These are phyloP conservation scores for Diaporthe humulicola DNA, from an alignment of 2,329 filamentous ascomycete species.

Conservation along the genomic window DNA sequence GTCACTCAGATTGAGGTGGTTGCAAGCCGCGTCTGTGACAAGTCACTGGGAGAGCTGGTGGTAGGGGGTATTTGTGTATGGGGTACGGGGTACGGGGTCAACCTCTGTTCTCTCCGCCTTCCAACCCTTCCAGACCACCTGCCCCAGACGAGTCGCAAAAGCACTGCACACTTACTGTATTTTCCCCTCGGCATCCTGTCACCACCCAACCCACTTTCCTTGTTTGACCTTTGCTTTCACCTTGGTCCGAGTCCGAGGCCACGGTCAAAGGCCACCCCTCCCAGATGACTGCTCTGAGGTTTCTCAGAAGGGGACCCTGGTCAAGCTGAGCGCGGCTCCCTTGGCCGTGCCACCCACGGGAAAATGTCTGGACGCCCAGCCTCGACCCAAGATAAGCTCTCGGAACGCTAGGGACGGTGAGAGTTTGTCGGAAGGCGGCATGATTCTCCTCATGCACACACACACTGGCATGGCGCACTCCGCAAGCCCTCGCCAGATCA, in stretches of 20 bases:
- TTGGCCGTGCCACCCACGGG: constrained; percentile 1
- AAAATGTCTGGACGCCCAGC: constrained; percentile 13
- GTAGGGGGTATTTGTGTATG: too few species aligned
- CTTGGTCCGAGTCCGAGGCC: constrained; percentile 16
- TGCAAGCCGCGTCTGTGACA: constrained; percentile 11
- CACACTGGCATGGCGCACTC: background rate
- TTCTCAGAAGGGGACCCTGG: constrained; percentile 12
- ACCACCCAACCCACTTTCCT: background rate
- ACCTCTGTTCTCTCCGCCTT: background rate
- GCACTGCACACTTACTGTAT: background rate
- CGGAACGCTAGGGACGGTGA: constrained; percentile 10
- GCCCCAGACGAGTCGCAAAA: background rate
- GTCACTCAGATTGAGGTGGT: background rate
- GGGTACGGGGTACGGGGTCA: background rate
- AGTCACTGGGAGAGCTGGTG: background rate
- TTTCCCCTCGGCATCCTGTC: background rate
- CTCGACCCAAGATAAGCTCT: constrained; percentile 25
- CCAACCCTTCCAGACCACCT: background rate
- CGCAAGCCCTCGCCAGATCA: background rate
- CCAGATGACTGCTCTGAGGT: background rate
- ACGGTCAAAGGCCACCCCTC: background rate
- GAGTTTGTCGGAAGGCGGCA: constrained; percentile 24
- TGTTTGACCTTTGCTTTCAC: background rate
- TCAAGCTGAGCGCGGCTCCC: constrained; percentile 17
- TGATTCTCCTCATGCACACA: constrained; percentile 9